Conservation (phyloP, 139 green algal genomes). For the Tetradesmus lagerheimii region DNA sequence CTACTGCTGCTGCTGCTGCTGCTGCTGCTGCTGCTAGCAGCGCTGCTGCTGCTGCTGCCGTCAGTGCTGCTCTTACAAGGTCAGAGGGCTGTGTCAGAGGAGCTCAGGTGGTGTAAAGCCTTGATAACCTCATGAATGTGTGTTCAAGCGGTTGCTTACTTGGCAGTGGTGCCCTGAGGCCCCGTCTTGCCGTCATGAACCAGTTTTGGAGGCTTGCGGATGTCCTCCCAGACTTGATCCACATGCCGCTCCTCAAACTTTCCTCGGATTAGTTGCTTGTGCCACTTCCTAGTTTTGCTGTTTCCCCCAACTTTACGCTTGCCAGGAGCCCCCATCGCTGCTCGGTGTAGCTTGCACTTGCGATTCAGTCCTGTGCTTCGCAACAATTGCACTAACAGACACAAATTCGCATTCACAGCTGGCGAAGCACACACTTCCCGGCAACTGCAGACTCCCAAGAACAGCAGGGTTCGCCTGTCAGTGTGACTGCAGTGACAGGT, state of each 20-base stretch:
- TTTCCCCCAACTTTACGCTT: slow-evolving; percentile 58
- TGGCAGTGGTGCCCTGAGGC: slow-evolving; percentile 75
- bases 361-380: not conserved
- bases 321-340: slow-evolving; percentile 32
- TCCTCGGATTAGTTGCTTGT: slow-evolving; percentile 63
- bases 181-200: slow-evolving; percentile 76
- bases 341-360: not conserved
- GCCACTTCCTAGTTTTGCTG: slow-evolving; percentile 59
- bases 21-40: too few species aligned
- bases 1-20: not conserved
- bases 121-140: not conserved
- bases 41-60: not conserved
- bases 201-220: slow-evolving; percentile 65
- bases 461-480: not conserved
- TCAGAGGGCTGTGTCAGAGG: not conserved
- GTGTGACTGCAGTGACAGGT: not conserved
- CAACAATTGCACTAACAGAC: not conserved
- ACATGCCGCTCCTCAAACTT: slow-evolving; percentile 80
- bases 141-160: not conserved
- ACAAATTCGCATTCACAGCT: not conserved
- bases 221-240: slow-evolving; percentile 90
- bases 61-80: not conserved
- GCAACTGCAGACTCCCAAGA: not conserved
- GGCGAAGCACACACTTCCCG: not conserved
- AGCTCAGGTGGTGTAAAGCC: not conserved